Conservation (phyloP, 1,139 yeast genomes). For the Suhomyces atakaporum region DNA sequence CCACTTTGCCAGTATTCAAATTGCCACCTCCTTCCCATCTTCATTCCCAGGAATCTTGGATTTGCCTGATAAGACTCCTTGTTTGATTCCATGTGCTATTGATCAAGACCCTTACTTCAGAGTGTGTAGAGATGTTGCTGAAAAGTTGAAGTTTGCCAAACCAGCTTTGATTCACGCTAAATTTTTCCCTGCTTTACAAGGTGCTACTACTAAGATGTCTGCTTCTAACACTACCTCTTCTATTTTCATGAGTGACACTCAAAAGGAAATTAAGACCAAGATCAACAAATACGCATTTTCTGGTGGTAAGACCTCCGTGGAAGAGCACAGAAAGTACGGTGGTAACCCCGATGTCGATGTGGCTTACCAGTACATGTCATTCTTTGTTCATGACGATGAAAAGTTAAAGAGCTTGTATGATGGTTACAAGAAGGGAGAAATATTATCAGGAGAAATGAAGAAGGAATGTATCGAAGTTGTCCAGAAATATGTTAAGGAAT, state of each 20-base stretch:
- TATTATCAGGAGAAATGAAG: conserved; percentile 93
- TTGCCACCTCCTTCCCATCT: conserved; percentile 93
- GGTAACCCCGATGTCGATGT: conserved; percentile 97
- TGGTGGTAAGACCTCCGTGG: conserved; percentile 87
- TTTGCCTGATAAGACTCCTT: conserved; percentile 82
- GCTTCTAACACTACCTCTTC: conserved; percentile 83
- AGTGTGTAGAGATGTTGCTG: conserved; percentile 97
- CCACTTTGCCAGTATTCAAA: conserved; percentile 95
- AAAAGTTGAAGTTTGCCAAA: conserved; percentile 83
- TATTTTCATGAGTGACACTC: conserved; percentile 92
- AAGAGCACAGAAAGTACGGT: conserved; percentile 86
- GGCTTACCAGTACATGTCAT: conserved; percentile 87
- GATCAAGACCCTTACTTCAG: conserved; percentile 99
- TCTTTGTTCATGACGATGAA: conserved; percentile 86
- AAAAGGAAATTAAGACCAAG: conserved; percentile 89
- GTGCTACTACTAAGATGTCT: conserved; percentile 95
- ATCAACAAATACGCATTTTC: conserved; percentile 96
- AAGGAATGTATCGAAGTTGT: conserved; percentile 78
- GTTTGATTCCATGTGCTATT: conserved; percentile 98
- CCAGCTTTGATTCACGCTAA: conserved; percentile 92
- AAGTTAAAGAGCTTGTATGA: conserved; percentile 63
- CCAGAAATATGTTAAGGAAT: conserved; percentile 74
- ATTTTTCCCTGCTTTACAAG: conserved; percentile 98
- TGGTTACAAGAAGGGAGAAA: conserved; percentile 75
- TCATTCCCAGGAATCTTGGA: conserved; percentile 94